Evolutionary conservation across 2,329 filamentous ascomycete species (phyloP), one percentile per base, ranked within the genome.

Genomic region (Camptophora hylomeconis): DNA sequence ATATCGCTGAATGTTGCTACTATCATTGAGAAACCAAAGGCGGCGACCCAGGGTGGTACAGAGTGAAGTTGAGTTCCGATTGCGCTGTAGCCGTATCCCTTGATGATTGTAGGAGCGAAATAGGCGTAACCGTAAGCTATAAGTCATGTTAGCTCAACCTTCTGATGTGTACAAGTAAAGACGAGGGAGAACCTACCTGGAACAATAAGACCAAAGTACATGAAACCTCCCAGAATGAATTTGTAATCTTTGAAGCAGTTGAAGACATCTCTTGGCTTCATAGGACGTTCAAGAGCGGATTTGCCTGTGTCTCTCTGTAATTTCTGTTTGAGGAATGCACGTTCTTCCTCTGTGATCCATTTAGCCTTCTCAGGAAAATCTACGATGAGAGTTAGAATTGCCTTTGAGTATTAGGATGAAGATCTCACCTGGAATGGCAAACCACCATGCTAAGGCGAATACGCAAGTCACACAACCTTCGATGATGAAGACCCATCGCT

Each of bases 121-220:
- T 80, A 84, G 24, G 80, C 78, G 46, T 81, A 86, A 31, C 56
- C 54, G 31, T 23, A 40, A 9, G 38, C 39, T 36, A 17, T 32
- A 16, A 31, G 24, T n/a, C 5, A 10, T 16, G 11, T 7, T n/a
- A n/a, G n/a, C n/a, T n/a, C n/a, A n/a, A n/a, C n/a, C n/a, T n/a
- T n/a, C n/a, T n/a, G n/a, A n/a, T n/a, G n/a, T n/a, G n/a, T n/a
- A n/a, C n/a, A n/a, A n/a, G n/a, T n/a, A n/a, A n/a, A n/a, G n/a
- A n/a, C n/a, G n/a, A n/a, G n/a, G n/a, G n/a, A n/a, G n/a, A n/a
- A 29, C 37, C 30, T 20, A 39, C 33, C 36, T 0, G 80, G 77
- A 2, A 86, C 77, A 40, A 84, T 73, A 35, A 84, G 63, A 7
- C 79, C 80, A 44, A 86, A 75, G 54, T 86, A 87, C 78, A 84